These are phyloP conservation scores for Wickerhamiella spandovensis DNA, from an alignment of 805 yeast genomes.

Conservation along the genomic window DNA sequence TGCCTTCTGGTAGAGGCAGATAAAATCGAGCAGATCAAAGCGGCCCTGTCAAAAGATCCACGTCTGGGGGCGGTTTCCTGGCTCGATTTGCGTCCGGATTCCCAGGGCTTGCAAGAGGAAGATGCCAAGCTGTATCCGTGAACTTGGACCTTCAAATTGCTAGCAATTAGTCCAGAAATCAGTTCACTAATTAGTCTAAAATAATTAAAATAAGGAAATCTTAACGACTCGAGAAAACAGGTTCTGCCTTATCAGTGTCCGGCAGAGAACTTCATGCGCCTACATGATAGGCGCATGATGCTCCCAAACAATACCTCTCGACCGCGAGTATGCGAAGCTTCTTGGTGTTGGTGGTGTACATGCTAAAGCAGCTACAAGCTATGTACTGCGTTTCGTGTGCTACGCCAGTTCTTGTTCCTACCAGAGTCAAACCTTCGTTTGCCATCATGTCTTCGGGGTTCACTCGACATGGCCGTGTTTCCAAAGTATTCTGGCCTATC, in stretches of 20 bases:
- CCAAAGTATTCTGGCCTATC: neutral
- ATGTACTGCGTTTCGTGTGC: neutral
- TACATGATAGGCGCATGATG: neutral
- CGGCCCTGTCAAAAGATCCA: conserved; percentile 4
- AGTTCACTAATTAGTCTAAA: too few species aligned
- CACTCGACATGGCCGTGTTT: neutral
- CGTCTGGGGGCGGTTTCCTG: conserved; percentile 29
- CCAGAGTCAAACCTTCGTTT: neutral
- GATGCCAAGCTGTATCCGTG: neutral
- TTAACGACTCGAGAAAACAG: too few species aligned
- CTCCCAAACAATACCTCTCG: neutral
- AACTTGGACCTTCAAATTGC: too few species aligned
- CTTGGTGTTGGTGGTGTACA: neutral
- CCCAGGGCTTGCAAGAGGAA: conserved; percentile 24
- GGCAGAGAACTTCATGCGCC: neutral
- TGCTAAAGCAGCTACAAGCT: neutral
- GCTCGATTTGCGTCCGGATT: conserved; percentile 33
- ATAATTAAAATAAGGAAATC: too few species aligned
- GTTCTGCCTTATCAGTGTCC: too few species aligned
- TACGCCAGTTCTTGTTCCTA: neutral
- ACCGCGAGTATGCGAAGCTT: neutral
- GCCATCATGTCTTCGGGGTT: neutral
- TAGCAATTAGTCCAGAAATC: neutral
- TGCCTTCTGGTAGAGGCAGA: conserved; percentile 48
- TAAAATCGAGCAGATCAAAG: conserved; percentile 22